These are phyloP conservation scores for Phytophthora brassicae DNA, from an alignment of 352 stramenopile genomes.

Conservation along the genomic window DNA sequence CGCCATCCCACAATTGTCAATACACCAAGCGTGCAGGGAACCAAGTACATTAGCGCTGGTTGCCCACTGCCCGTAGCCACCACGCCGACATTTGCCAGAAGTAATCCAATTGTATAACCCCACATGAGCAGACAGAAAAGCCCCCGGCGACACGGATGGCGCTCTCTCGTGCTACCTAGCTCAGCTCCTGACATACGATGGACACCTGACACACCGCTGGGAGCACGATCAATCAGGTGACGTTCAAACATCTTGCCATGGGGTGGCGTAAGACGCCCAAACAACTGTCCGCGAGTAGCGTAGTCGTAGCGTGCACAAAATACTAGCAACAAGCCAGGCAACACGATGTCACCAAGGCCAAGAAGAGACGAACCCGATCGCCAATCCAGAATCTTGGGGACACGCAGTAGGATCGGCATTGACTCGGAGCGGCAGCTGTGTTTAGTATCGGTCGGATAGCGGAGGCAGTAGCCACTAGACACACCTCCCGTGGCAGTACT, in stretches of 20 bases:
- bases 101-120: conserved; percentile 93
- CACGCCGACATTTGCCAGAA: conserved; percentile 94
- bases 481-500: conserved; percentile 38
- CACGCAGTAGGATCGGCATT: conserved; percentile 94
- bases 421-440: conserved; percentile 75
- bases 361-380: conserved; percentile 91
- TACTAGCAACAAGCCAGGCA: conserved; percentile 94
- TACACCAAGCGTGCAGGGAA: conserved; percentile 90
- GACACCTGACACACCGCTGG: conserved; percentile 1
- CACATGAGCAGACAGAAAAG: conserved; percentile 87
- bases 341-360: conserved; percentile 96
- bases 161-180: conserved; percentile 42
- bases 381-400: conserved; percentile 94
- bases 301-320: conserved; percentile 96
- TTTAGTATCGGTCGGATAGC: conserved; percentile 67
- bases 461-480: conserved; percentile 61
- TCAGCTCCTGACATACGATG: conserved; percentile 37
- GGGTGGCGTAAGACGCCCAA: conserved; percentile 55
- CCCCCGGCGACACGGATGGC: conserved; percentile 39
- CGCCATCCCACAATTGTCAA: conserved; percentile 73
- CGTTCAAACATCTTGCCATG: conserved; percentile 43
- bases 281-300: conserved; percentile 67
- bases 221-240: conserved; percentile 2
- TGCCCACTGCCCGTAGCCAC: conserved; percentile 92
- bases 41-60: conserved; percentile 96